Evolutionary conservation across 306 rosid genomes (phyloP), one percentile per base, ranked within the genome.

Genomic region (Urtica urens): DNA sequence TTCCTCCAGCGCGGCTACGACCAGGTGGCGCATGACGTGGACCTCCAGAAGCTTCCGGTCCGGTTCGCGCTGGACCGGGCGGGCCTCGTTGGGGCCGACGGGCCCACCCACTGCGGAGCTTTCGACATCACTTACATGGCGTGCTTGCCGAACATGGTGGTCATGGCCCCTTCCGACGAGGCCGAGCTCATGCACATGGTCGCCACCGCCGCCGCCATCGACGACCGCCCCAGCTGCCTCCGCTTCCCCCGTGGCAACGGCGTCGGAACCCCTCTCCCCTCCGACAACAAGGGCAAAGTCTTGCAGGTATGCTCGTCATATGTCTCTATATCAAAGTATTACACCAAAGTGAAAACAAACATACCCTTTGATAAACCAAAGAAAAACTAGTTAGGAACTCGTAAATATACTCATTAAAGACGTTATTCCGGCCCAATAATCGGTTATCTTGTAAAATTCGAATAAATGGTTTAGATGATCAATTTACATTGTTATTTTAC

Each of bases 101-200:
- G 96, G 50, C 94, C 96, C 30, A 87, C 96, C 9, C 96, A 87
- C 49, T 87, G 94, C 7, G 96, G 96, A 55, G 94, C 96, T 45
- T 87, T 87, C 70, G 96, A 87, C 47, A 72, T 83, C 43, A 50
- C 93, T 16, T 87, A 73, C 80, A 83, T 87, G 96, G 95, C 95
- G 55, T 84, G 95, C 66, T 71, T 88, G 72, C 97, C 97, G 18
- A 88, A 84, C 72, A 88, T 88, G 95, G 75, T 88, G 64, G 95
- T 84, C 49, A 88, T 88, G 97, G 97, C 97, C 54, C 93, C 97
- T 10, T 78, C 90, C 21, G 93, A 88, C 62, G 97, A 88, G 66
- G 86, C 87, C 46, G 97, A 88, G 56, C 75, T 88, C 9, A 81
- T 88, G 79, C 80, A 88, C 80, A 88, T 84, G 95, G 95, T 88